Percentiles rank a stretch among this genome's conserved stretches.
Conservation (phyloP, 164 flowering plant species). For the Annona cherimola region DNA sequence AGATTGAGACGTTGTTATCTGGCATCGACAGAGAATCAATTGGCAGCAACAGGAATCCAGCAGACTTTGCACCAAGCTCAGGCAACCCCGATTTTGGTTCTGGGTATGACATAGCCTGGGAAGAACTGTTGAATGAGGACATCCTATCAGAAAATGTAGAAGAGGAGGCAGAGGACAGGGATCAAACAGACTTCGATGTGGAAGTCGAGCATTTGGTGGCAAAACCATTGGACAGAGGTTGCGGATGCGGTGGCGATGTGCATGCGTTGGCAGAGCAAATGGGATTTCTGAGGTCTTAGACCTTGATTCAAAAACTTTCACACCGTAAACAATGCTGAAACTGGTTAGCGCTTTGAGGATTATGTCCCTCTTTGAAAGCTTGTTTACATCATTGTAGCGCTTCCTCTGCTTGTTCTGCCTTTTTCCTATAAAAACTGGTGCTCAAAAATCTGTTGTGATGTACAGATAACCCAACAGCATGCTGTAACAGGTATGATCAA, state of each 20-base stretch:
- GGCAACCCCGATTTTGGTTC: conserved; percentile 13
- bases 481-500: too few species aligned
- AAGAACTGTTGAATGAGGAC: conserved; percentile 39
- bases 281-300: conserved; percentile 11
- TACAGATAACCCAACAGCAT: too few species aligned
- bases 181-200: conserved; percentile 27
- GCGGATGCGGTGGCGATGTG: conserved; percentile 4
- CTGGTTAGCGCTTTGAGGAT: background rate
- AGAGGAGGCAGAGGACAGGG: conserved; percentile 10
- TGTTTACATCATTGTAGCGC: too few species aligned
- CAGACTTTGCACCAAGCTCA: background rate
- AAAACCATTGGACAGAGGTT: conserved; percentile 25
- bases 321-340: background rate
- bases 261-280: conserved; percentile 27
- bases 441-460: too few species aligned
- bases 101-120: conserved; percentile 30
- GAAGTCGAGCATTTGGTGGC: conserved; percentile 49
- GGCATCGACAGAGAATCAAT: conserved; percentile 15
- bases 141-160: conserved; percentile 16
- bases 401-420: too few species aligned
- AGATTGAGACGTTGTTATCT: conserved; percentile 17
- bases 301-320: background rate
- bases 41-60: conserved; percentile 5
- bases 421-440: too few species aligned
- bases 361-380: too few species aligned